Conservation (phyloP, 1,284 basidiomycete species). For the Tranzscheliella williamsii region DNA sequence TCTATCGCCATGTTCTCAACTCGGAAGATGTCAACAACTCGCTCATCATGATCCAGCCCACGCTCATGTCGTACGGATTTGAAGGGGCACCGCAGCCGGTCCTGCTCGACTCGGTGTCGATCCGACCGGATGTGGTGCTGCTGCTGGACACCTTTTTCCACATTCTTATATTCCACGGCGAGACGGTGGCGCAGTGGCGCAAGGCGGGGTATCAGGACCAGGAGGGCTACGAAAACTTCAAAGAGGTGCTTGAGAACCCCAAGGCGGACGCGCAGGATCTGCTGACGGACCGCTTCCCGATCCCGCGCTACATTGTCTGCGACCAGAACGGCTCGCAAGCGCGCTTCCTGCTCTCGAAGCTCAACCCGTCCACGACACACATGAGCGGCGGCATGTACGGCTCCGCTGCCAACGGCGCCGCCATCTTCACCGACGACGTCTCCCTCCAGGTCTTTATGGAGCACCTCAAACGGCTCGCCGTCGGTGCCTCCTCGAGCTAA, state of each 20-base stretch:
- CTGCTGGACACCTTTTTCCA: conserved; percentile 99
- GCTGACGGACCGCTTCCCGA: conserved; percentile 90
- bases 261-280: conserved; percentile 74
- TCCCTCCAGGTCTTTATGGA: conserved; percentile 62
- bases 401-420: conserved; percentile 69
- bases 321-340: conserved; percentile 98
- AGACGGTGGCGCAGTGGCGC: conserved; percentile 94
- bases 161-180: conserved; percentile 99
- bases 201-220: conserved; percentile 99
- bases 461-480: conserved; percentile 61
- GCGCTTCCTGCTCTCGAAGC: conserved; percentile 90
- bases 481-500: conserved; percentile 54
- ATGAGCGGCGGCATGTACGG: conserved; percentile 73
- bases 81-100: conserved; percentile 89
- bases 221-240: conserved; percentile 98
- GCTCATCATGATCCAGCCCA: conserved; percentile 99
- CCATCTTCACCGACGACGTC: conserved; percentile 99
- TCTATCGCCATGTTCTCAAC: conserved; percentile 96
- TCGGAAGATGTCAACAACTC: conserved; percentile 99
- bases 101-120: conserved; percentile 93
- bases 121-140: conserved; percentile 93
- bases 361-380: conserved; percentile 97
- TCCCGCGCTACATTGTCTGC: conserved; percentile 95
- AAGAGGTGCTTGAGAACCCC: conserved; percentile 86
- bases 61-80: conserved; percentile 97